Base-by-base conservation (phyloP, 176 grass and related monocot species). In the Paspalum notatum region DNA sequence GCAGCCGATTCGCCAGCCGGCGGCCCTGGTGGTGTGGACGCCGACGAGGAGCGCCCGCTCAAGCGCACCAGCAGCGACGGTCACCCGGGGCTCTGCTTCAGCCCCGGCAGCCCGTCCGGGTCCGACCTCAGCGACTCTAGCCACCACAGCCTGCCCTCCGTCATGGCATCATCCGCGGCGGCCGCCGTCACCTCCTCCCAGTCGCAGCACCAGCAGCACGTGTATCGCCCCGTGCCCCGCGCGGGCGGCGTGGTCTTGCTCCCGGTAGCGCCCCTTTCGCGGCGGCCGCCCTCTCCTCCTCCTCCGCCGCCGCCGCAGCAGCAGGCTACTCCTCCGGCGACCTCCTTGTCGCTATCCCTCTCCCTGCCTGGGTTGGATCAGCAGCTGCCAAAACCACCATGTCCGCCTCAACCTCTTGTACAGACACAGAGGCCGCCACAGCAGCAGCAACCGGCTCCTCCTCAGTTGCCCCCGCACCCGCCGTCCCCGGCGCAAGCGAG, bases 61-160 rank as follows among this genome's bases (percentile, higher is more conserved):
- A 98, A 97, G 83, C 71, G 90, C 43, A 82, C 90, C 9, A 92
- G 42, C 81, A 94, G 91, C 81, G 90, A 87, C 21, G 89, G 83
- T 0, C 72, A 84, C 27, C 76, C 85, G 12, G 85, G 66, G 16
- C 81, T 88, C 57, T 90, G 87, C 80, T 83, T 87, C 44, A 90
- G 72, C 68, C 89, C 94, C 4, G 85, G 84, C 0, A 98, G 92
- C 71, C 90, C 95, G 0, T 92, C 95, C 0, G 85, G 77, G 4
- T 98, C 92, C 5, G 92, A 98, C 66, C 72, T 98, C 72, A 92
- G 90, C 45, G 92, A 94, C 67, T 94, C 90, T 37, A 91, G 83
- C 80, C 46, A 89, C 40, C 87, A 94, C 20, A 97, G 90, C 92
- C 68, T 88, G 10, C 83, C 90, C 16, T 54, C 78, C 64, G 41